Conservation (phyloP, 2,329 filamentous ascomycete genomes). For the Exophiala alcalophila region DNA sequence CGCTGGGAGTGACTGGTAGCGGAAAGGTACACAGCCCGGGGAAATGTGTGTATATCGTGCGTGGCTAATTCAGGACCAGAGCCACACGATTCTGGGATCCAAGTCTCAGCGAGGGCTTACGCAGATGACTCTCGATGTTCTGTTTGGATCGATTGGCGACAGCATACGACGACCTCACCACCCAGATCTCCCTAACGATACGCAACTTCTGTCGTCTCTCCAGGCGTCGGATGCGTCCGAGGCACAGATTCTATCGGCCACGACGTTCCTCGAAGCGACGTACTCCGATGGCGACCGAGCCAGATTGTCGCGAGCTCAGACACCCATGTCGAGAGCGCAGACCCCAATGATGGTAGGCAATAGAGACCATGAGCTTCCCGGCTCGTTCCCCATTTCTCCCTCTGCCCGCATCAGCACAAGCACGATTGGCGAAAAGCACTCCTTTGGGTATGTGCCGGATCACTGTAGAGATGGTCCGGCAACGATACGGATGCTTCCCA, state of each 20-base stretch:
- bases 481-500: slow-evolving; percentile 6
- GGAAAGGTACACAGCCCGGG: slow-evolving; percentile 68
- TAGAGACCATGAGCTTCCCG: slow-evolving; percentile 36
- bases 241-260: slow-evolving; percentile 69
- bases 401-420: slow-evolving; percentile 1
- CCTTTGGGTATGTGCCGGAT: slow-evolving; percentile 6
- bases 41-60: not conserved
- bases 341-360: slow-evolving; percentile 45
- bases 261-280: slow-evolving; percentile 73
- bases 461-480: slow-evolving; percentile 11
- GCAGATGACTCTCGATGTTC: slow-evolving; percentile 83
- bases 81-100: slow-evolving; percentile 91
- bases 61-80: slow-evolving; percentile 53
- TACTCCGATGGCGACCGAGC: slow-evolving; percentile 64
- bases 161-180: slow-evolving; percentile 63
- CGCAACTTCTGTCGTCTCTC: slow-evolving; percentile 68
- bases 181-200: slow-evolving; percentile 48
- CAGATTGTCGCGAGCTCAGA: slow-evolving; percentile 63
- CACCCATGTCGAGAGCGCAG: slow-evolving; percentile 57
- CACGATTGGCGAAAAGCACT: not conserved
- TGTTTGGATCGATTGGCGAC: slow-evolving; percentile 76
- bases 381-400: slow-evolving; percentile 21
- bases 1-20: slow-evolving; percentile 88
- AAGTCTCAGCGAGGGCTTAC: slow-evolving; percentile 82
- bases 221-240: slow-evolving; percentile 77